These are phyloP conservation scores for Solanum virginianum DNA, from an alignment of 257 asterid species.

Conservation along the genomic window DNA sequence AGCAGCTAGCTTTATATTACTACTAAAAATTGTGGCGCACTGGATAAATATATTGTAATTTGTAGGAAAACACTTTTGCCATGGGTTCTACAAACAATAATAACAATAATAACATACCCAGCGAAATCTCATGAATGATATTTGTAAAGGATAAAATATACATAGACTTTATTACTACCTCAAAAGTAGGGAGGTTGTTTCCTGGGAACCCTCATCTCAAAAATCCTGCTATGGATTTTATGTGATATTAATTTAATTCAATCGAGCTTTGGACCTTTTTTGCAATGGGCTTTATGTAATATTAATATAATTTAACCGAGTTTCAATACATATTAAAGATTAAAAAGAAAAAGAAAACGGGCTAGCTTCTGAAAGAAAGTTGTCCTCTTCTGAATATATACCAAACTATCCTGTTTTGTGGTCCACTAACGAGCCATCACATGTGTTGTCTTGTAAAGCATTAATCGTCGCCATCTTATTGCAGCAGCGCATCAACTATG, in stretches of 20 bases:
- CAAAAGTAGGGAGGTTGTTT: no score
- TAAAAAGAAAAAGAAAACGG: no score
- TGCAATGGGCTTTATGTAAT: no score
- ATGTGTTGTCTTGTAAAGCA: neutral
- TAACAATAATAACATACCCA: no score
- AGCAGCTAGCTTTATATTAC: neutral
- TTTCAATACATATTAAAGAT: rapidly evolving
- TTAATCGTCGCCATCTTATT: neutral
- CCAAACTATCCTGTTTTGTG: neutral
- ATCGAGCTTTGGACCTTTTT: no score
- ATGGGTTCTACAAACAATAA: neutral
- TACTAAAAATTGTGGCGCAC: no score
- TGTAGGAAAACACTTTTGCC: no score
- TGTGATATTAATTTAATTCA: neutral
- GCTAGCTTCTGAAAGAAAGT: neutral
- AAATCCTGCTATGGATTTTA: neutral
- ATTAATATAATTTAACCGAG: neutral
- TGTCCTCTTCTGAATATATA: neutral
- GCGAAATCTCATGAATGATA: rapidly evolving
- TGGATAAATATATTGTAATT: no score
- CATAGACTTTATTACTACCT: rapidly evolving
- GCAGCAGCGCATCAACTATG: neutral
- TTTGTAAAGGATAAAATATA: rapidly evolving
- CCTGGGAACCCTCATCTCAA: no score
- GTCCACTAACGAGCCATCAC: neutral